phyloP scores from a whole-genome alignment of 179 eudicot genomes.

The Silene coronaria region DNA sequence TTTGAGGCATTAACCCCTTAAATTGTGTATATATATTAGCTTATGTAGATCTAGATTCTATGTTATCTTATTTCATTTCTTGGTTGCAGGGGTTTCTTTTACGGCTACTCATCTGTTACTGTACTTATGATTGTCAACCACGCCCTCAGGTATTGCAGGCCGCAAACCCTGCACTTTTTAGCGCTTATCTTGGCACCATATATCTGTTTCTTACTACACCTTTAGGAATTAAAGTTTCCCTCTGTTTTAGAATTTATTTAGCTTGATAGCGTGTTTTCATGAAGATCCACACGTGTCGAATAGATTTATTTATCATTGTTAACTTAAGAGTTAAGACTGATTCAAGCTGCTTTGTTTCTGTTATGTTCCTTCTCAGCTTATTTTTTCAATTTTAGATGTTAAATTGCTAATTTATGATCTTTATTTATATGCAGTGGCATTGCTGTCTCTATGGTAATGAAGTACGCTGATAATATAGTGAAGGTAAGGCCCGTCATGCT shows the following conservation, averaged over 20 bases:
- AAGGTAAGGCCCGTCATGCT: conserved; percentile 44
- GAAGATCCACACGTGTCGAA: neutral
- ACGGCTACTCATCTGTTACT: no score
- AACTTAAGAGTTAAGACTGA: neutral
- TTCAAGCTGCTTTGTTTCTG: neutral
- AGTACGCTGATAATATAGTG: conserved; percentile 95
- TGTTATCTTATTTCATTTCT: no score
- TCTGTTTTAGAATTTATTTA: neutral
- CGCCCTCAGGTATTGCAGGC: no score
- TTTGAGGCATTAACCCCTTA: no score
- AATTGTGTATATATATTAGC: no score
- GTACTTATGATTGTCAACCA: no score
- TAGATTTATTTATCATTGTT: neutral
- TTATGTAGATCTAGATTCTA: no score
- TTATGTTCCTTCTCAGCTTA: neutral
- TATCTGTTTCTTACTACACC: no score
- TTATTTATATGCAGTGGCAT: conserved; percentile 31
- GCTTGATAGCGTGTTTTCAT: neutral
- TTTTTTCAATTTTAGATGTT: neutral
- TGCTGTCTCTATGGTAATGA: conserved; percentile 99
- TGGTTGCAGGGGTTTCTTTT: no score
- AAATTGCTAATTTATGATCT: neutral
- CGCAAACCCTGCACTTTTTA: no score
- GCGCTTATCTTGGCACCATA: no score
- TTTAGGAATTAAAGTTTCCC: no score